Percentiles rank a stretch among this genome's conserved stretches.
These are phyloP conservation scores for Fusarium sp. DNA, from an alignment of 2,329 filamentous ascomycete genomes.

Conservation along the genomic window DNA sequence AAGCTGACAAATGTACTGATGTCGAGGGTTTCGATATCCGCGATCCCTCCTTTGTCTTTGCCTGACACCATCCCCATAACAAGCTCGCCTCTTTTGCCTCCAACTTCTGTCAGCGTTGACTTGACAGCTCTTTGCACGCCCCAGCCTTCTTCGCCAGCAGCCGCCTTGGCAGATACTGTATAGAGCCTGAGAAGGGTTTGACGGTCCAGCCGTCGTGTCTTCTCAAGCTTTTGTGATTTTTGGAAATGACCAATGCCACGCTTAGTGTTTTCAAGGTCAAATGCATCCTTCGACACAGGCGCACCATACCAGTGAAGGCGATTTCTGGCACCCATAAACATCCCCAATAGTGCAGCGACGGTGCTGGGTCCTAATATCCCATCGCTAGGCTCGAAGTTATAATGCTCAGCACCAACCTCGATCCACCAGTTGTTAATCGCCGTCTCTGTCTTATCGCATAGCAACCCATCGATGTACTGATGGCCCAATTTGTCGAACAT, in stretches of 20 bases:
- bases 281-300: constrained; percentile 88
- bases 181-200: constrained; percentile 85
- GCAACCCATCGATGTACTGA: constrained; percentile 88
- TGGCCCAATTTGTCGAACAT: constrained; percentile 88
- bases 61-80: constrained; percentile 94
- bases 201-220: constrained; percentile 82
- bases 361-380: constrained; percentile 93
- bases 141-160: constrained; percentile 84
- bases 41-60: constrained; percentile 87
- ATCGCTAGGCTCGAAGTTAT: constrained; percentile 91
- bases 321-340: constrained; percentile 90
- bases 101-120: constrained; percentile 91
- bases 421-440: constrained; percentile 97
- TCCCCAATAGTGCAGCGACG: constrained; percentile 85
- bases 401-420: constrained; percentile 90
- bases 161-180: constrained; percentile 86
- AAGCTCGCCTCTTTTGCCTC: constrained; percentile 92
- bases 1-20: constrained; percentile 84
- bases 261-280: constrained; percentile 85
- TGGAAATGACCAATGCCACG: constrained; percentile 89
- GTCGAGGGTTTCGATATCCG: constrained; percentile 91
- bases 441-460: constrained; percentile 93
- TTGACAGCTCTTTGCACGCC: constrained; percentile 94
- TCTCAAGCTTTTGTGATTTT: constrained; percentile 83
- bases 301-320: constrained; percentile 86